phyloP scores from a whole-genome alignment of 1,139 yeast genomes.

The Maudiozyma humilis region DNA sequence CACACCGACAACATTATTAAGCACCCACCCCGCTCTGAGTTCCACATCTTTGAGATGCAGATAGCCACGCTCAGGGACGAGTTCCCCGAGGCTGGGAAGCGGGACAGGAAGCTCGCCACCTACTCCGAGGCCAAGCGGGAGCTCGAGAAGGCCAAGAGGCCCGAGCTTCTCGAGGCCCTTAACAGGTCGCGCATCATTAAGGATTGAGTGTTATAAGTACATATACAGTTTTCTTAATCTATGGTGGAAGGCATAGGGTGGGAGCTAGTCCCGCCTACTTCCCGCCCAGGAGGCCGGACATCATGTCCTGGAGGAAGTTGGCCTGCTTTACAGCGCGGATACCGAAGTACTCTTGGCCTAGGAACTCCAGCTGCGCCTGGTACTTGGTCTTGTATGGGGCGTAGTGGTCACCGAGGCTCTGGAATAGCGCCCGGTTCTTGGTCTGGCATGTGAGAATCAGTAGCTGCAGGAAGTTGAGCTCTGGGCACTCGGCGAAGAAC shows the following conservation, averaged over 20 bases:
- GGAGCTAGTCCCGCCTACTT: background rate
- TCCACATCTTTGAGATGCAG: constrained; percentile 72
- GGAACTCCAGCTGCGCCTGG: constrained; percentile 39
- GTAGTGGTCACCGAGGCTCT: constrained; percentile 48
- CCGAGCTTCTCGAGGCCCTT: constrained; percentile 62
- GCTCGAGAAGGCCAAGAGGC: constrained; percentile 50
- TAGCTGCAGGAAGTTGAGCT: constrained; percentile 65
- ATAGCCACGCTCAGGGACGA: constrained; percentile 46
- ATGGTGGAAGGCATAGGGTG: too few relatives aligned
- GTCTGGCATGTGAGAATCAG: constrained; percentile 56
- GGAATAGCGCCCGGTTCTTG: constrained; percentile 42
- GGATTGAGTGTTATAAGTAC: constrained; percentile 7
- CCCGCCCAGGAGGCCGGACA: constrained; percentile 66
- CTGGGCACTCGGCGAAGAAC: constrained; percentile 30
- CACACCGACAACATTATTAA: constrained; percentile 20
- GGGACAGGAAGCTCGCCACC: constrained; percentile 69
- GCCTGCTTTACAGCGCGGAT: constrained; percentile 48
- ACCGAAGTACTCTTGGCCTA: constrained; percentile 52
- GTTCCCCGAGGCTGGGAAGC: constrained; percentile 65
- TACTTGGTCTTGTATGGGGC: constrained; percentile 33
- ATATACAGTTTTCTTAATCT: background rate
- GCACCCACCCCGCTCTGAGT: constrained; percentile 60
- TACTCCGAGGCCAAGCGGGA: constrained; percentile 66
- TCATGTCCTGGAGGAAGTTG: constrained; percentile 72
- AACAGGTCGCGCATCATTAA: constrained; percentile 33